phyloP scores from a whole-genome alignment of 1,284 basidiomycete genomes.

The Ganoderma lingzhi region DNA sequence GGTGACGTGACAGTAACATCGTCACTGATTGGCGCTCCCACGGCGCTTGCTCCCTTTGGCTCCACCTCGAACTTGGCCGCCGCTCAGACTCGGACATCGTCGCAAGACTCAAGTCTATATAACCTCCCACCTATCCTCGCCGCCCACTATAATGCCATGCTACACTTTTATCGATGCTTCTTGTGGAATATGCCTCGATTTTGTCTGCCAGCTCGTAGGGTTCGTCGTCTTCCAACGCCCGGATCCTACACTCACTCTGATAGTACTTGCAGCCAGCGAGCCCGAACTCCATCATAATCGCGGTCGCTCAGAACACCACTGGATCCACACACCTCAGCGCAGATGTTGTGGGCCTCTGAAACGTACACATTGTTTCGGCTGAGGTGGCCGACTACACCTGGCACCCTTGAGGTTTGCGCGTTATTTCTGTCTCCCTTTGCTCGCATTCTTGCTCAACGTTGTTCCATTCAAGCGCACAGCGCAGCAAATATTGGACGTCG shows the following conservation, averaged over 20 bases:
- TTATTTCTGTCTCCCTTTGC: neutral
- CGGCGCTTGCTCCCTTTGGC: too few relatives aligned
- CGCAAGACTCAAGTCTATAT: too few relatives aligned
- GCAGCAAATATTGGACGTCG: conserved; percentile 30
- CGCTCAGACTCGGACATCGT: too few relatives aligned
- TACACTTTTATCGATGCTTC: conserved; percentile 8
- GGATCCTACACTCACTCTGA: neutral
- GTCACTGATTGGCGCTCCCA: too few relatives aligned
- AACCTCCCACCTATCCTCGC: too few relatives aligned
- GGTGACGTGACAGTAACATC: too few relatives aligned
- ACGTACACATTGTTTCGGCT: conserved; percentile 13
- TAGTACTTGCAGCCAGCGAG: neutral
- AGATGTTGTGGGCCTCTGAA: neutral
- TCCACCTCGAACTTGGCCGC: too few relatives aligned
- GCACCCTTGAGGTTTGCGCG: conserved; percentile 1
- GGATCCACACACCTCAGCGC: conserved; percentile 5
- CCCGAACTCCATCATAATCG: neutral
- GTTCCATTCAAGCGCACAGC: conserved; percentile 19
- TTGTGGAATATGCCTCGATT: conserved; percentile 10
- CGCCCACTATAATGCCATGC: neutral
- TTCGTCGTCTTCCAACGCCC: neutral
- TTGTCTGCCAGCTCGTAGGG: conserved; percentile 1
- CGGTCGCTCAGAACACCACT: neutral
- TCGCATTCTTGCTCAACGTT: neutral
- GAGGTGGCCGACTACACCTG: conserved; percentile 8